phyloP scores from a whole-genome alignment of 441 rosid genomes.

The Kokia cookei region DNA sequence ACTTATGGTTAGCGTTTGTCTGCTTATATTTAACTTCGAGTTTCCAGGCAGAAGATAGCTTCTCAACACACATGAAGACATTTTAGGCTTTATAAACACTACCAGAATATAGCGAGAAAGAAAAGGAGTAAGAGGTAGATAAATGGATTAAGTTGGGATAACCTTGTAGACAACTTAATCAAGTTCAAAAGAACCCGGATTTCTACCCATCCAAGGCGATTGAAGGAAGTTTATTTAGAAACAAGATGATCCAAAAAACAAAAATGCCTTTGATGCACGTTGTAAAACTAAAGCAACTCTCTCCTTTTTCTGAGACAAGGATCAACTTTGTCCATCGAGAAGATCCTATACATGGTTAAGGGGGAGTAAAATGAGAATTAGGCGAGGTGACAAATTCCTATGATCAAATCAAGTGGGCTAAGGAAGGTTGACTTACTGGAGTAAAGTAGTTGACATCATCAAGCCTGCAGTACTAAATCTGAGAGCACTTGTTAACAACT shows the following conservation, averaged over 20 bases:
- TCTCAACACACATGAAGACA: background rate
- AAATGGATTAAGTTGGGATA: background rate
- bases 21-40: background rate
- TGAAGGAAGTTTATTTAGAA: background rate
- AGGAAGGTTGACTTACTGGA: slow-evolving; percentile 42
- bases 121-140: background rate
- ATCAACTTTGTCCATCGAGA: slow-evolving; percentile 14
- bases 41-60: background rate
- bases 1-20: background rate
- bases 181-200: background rate
- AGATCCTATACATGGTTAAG: slow-evolving; percentile 25
- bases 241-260: background rate
- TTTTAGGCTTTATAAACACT: background rate
- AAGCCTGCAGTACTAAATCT: slow-evolving; percentile 48
- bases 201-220: background rate
- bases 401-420: slow-evolving; percentile 34
- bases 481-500: slow-evolving; percentile 47
- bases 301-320: slow-evolving; percentile 13
- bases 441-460: slow-evolving; percentile 43
- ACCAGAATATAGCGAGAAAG: background rate
- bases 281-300: slow-evolving; percentile 21
- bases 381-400: slow-evolving; percentile 33
- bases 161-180: background rate
- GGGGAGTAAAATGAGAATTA: slow-evolving; percentile 22
- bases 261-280: slow-evolving; percentile 7